Conservation (phyloP, 1,284 basidiomycete genomes). For the Cryptococcus sp. region DNA sequence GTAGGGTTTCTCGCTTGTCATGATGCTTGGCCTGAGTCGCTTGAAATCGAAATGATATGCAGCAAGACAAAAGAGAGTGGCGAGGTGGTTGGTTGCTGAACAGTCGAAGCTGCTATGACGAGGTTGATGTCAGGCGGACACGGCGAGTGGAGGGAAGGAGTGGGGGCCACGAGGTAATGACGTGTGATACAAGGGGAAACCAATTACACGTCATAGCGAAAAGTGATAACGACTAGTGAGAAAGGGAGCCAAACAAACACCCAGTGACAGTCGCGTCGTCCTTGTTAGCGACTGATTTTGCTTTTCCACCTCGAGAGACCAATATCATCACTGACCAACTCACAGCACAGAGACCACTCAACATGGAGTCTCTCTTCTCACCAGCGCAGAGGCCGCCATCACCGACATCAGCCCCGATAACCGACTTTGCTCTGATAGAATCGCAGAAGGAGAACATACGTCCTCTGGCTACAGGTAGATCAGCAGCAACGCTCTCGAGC, state of each 20-base stretch:
- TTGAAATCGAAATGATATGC: too few relatives aligned
- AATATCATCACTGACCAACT: not conserved
- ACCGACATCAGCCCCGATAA: conserved; percentile 36
- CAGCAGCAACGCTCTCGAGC: conserved; percentile 59
- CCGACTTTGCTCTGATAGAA: conserved; percentile 57
- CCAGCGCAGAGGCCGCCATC: conserved; percentile 14
- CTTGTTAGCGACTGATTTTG: conserved; percentile 21
- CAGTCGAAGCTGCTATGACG: too few relatives aligned
- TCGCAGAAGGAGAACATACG: conserved; percentile 64
- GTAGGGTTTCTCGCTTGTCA: conserved; percentile 12
- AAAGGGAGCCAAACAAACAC: conserved; percentile 5
- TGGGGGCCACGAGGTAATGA: conserved; percentile 4
- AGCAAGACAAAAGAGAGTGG: too few relatives aligned
- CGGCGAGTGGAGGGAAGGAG: conserved; percentile 7
- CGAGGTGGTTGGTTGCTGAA: too few relatives aligned
- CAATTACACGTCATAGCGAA: conserved; percentile 5
- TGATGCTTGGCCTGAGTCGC: not conserved
- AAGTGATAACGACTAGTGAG: not conserved
- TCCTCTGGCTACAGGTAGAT: conserved; percentile 59
- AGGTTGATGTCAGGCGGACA: too few relatives aligned
- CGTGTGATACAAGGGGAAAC: not conserved
- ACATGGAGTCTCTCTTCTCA: conserved; percentile 25
- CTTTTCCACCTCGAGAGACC: conserved; percentile 1
- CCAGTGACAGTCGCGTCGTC: conserved; percentile 1
- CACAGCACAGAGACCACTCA: not conserved